Evolutionary conservation across 192 early-diverging fungal species (phyloP).

Genomic region (Entomortierella chlamydospora): DNA sequence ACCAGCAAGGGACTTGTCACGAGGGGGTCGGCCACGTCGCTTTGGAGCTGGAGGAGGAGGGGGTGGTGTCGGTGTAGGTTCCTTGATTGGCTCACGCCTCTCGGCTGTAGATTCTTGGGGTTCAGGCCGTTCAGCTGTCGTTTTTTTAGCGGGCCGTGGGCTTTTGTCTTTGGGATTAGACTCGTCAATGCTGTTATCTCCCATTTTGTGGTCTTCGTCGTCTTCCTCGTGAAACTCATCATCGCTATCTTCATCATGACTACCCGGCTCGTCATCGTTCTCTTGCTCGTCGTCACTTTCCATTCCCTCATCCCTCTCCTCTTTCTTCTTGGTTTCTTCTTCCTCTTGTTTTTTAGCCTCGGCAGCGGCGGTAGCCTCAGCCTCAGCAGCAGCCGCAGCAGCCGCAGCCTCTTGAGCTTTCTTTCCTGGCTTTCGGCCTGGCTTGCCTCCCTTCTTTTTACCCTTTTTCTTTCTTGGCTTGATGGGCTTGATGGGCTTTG

Average conservation of each 20-base stretch:
- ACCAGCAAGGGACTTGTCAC: neutral
- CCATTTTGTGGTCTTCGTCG: neutral
- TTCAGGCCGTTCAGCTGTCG: neutral
- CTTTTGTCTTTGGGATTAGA: neutral
- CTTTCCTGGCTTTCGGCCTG: slow-evolving; percentile 5
- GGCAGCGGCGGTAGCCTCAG: slow-evolving; percentile 1
- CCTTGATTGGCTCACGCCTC: neutral
- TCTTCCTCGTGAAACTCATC: neutral
- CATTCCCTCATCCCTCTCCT: neutral
- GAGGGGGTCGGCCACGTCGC: slow-evolving; percentile 6
- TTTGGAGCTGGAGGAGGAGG: neutral
- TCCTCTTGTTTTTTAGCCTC: neutral
- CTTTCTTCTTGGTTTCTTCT: neutral
- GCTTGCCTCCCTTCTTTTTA: slow-evolving; percentile 1
- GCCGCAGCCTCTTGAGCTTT: slow-evolving; percentile 11
- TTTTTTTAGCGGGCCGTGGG: neutral
- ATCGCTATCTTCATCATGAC: slow-evolving; percentile 2
- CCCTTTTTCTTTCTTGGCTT: slow-evolving; percentile 11
- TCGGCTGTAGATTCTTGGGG: neutral
- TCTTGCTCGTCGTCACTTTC: slow-evolving; percentile 3
- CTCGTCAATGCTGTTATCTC: neutral
- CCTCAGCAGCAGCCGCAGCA: neutral
- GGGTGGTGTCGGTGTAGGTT: neutral
- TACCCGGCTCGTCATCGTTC: neutral
- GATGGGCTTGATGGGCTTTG: slow-evolving; percentile 11